phyloP scores from a whole-genome alignment of 192 early-diverging fungal species.

The Spinellus fusiger region DNA sequence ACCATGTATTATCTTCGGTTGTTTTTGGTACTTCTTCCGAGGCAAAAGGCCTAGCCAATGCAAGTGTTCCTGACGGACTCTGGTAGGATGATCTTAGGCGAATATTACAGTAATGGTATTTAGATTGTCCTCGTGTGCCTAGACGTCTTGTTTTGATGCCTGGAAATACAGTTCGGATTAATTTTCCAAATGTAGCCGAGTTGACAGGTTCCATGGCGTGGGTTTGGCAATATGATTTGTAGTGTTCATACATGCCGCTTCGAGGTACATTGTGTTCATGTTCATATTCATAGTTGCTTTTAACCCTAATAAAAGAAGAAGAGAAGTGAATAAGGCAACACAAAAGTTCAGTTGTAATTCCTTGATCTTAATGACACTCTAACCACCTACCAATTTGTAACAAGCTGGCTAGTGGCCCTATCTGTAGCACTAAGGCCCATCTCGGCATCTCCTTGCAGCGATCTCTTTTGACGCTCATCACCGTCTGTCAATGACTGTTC shows the following conservation, averaged over 20 bases:
- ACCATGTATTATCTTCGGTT: too few relatives aligned
- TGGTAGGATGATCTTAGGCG: not conserved
- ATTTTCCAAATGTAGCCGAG: constrained; percentile 47
- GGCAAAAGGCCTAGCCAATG: too few relatives aligned
- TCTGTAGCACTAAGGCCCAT: not conserved
- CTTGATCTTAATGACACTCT: not conserved
- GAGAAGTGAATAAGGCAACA: not conserved
- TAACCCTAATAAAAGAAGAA: constrained; percentile 24
- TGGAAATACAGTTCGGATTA: constrained; percentile 43
- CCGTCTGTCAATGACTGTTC: not conserved
- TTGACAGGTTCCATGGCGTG: constrained; percentile 38
- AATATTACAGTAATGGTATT: constrained; percentile 48
- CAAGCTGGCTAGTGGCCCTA: constrained; percentile 4
- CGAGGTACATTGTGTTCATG: constrained; percentile 38
- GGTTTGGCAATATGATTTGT: constrained; percentile 30
- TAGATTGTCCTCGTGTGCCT: constrained; percentile 39
- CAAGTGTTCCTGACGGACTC: not conserved
- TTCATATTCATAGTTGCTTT: constrained; percentile 35
- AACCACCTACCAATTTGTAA: constrained; percentile 3
- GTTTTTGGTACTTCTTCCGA: too few relatives aligned
- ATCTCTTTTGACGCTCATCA: not conserved
- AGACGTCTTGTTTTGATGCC: constrained; percentile 43
- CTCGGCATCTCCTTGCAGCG: not conserved
- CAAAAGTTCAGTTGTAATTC: not conserved
- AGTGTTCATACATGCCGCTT: constrained; percentile 41